phyloP scores from a whole-genome alignment of 1,284 basidiomycete genomes.

The Ustilago trichophora region DNA sequence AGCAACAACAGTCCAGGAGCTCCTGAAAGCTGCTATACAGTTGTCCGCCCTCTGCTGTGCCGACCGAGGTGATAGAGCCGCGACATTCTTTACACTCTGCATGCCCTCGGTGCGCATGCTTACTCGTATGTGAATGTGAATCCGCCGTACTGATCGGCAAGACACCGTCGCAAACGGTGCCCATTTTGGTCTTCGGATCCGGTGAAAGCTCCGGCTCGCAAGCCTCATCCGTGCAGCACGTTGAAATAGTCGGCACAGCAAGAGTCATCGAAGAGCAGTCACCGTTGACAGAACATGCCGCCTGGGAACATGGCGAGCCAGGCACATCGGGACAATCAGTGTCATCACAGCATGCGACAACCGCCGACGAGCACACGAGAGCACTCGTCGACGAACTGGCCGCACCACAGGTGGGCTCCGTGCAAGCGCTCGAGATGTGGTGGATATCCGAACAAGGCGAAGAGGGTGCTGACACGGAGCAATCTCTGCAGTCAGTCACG shows the following conservation, averaged over 20 bases:
- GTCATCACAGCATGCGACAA: slow-evolving; percentile 26
- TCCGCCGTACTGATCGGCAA: slow-evolving; percentile 1
- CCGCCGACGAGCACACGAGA: slow-evolving; percentile 9
- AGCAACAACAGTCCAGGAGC: slow-evolving; percentile 47
- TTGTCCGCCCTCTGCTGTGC: slow-evolving; percentile 16
- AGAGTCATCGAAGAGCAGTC: slow-evolving; percentile 25
- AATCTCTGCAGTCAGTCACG: slow-evolving; percentile 14
- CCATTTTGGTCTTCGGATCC: not conserved
- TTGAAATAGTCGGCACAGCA: slow-evolving; percentile 12
- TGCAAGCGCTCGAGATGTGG: slow-evolving; percentile 37
- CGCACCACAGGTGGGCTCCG: slow-evolving; percentile 26
- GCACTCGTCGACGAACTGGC: slow-evolving; percentile 19
- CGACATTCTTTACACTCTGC: slow-evolving; percentile 34
- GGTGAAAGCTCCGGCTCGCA: slow-evolving; percentile 14
- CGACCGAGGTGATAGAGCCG: slow-evolving; percentile 13
- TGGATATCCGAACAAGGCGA: slow-evolving; percentile 36
- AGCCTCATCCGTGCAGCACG: slow-evolving; percentile 30
- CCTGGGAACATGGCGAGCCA: slow-evolving; percentile 17
- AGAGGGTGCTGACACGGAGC: slow-evolving; percentile 6
- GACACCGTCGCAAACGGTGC: slow-evolving; percentile 3
- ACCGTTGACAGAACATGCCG: slow-evolving; percentile 8
- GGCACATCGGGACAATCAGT: slow-evolving; percentile 14
- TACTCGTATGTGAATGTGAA: not conserved
- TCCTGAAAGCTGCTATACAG: slow-evolving; percentile 49
- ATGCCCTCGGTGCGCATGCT: not conserved